A percentile compares a stretch with the other conserved stretches of the same genome.
Evolutionary conservation across 306 rosid genomes (phyloP).

Genomic region (Lupinus albus): DNA sequence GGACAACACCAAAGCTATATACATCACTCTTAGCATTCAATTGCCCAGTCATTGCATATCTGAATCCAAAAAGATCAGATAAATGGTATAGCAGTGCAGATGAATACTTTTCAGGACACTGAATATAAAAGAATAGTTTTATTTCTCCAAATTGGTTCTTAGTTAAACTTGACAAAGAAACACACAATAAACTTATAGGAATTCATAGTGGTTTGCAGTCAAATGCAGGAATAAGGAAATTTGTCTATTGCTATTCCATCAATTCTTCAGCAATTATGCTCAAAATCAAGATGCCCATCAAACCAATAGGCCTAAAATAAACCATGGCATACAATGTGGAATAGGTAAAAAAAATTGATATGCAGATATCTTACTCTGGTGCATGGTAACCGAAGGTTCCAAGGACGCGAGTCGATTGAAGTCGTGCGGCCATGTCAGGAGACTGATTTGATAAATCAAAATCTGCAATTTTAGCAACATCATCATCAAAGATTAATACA

Average conservation of each 20-base stretch:
- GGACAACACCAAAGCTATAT: constrained; percentile 88
- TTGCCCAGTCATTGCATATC: constrained; percentile 95
- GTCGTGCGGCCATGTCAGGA: constrained; percentile 97
- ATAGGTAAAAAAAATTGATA: constrained; percentile 15
- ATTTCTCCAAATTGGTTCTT: constrained; percentile 18
- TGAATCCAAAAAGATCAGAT: constrained; percentile 43
- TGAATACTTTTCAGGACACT: constrained; percentile 7
- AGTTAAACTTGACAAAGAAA: constrained; percentile 9
- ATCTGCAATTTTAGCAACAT: constrained; percentile 87
- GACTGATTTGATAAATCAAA: constrained; percentile 96
- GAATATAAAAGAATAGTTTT: constrained; percentile 18
- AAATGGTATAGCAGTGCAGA: constrained; percentile 18
- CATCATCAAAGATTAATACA: constrained; percentile 81
- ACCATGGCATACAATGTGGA: background rate
- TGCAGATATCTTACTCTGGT: constrained; percentile 73
- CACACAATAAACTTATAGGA: background rate
- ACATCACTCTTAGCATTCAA: constrained; percentile 91
- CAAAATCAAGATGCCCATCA: constrained; percentile 1
- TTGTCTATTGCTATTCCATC: constrained; percentile 23
- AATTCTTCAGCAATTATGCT: constrained; percentile 23
- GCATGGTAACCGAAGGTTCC: constrained; percentile 97
- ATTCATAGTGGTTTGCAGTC: constrained; percentile 2
- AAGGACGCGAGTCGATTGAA: constrained; percentile 91
- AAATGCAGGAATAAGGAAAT: constrained; percentile 6
- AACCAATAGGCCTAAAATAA: constrained; percentile 11